Evolutionary conservation across 225 moss, liverwort and hornwort species (phyloP).

Genomic region (Anthoceros angustus): DNA sequence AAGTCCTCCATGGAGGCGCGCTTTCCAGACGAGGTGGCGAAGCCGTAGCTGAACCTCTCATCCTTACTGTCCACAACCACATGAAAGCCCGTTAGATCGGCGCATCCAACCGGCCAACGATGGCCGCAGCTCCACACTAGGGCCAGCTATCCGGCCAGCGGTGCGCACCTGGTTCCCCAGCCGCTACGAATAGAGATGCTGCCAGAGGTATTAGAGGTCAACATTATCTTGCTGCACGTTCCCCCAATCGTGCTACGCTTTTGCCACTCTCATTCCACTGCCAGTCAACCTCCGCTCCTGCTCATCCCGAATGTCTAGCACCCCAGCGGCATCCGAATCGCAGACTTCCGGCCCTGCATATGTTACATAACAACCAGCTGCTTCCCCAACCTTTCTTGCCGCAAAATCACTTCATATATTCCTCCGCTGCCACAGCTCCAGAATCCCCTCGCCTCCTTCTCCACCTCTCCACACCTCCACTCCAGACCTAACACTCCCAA

Average conservation of each 20-base stretch:
- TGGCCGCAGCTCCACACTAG: not conserved
- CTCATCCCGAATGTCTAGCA: not conserved
- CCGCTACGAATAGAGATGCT: not conserved
- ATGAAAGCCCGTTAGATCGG: not conserved
- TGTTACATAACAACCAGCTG: not conserved
- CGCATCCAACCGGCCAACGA: not conserved
- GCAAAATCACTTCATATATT: not conserved
- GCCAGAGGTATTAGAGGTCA: not conserved
- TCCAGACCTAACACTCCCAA: too few species aligned
- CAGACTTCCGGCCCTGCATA: not conserved
- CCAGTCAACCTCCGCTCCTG: not conserved
- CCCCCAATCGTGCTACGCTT: conserved; percentile 5
- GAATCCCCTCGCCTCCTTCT: too few species aligned
- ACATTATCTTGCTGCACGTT: conserved; percentile 5
- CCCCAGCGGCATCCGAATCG: not conserved
- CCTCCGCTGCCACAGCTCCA: not conserved
- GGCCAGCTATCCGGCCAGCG: not conserved
- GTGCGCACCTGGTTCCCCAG: not conserved
- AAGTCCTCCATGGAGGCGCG: conserved; percentile 98
- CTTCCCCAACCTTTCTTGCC: not conserved
- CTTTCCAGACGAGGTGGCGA: conserved; percentile 74
- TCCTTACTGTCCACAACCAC: conserved; percentile 37
- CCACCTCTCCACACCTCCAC: too few species aligned
- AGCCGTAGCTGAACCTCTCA: conserved; percentile 79
- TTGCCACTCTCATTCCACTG: not conserved